Evolutionary conservation across 2,329 filamentous ascomycete genomes (phyloP).

Genomic region (Aureobasidium musti): DNA sequence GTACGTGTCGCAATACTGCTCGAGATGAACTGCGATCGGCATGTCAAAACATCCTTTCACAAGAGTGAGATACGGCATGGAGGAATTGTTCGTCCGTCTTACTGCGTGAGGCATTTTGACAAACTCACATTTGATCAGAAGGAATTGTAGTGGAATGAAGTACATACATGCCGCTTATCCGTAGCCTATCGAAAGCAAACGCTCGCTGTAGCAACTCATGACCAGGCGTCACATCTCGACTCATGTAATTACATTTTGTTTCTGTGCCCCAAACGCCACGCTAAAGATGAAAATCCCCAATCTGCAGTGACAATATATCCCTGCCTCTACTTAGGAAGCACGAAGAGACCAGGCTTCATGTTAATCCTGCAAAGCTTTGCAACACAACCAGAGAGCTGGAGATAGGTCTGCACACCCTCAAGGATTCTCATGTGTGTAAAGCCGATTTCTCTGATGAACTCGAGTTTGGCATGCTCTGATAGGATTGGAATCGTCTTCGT

Average conservation of each 20-base stretch:
- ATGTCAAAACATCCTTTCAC: neutral
- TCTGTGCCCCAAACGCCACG: constrained; percentile 21
- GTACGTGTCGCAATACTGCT: constrained; percentile 1
- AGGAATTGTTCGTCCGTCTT: neutral
- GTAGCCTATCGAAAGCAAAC: constrained; percentile 5
- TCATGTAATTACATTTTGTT: constrained; percentile 9
- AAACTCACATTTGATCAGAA: no score
- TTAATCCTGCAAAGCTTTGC: constrained; percentile 91
- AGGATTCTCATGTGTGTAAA: constrained; percentile 99
- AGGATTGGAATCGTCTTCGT: constrained; percentile 93
- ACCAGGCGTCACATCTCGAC: constrained; percentile 9
- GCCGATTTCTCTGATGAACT: constrained; percentile 93
- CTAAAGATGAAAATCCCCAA: neutral
- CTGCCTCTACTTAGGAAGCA: constrained; percentile 42
- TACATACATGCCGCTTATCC: constrained; percentile 2
- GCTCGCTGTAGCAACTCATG: constrained; percentile 10
- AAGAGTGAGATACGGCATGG: neutral
- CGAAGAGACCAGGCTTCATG: constrained; percentile 87
- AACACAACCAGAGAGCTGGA: constrained; percentile 91
- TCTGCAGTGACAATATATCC: neutral
- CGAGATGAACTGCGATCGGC: constrained; percentile 3
- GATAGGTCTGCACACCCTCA: constrained; percentile 92
- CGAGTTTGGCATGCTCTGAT: constrained; percentile 91
- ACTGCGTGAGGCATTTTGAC: neutral
- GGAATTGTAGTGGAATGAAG: neutral